Percentiles rank a stretch among this genome's conserved stretches.
These are phyloP conservation scores for Pyrenula aspistea DNA, from an alignment of 495 filamentous ascomycete species.

Conservation along the genomic window DNA sequence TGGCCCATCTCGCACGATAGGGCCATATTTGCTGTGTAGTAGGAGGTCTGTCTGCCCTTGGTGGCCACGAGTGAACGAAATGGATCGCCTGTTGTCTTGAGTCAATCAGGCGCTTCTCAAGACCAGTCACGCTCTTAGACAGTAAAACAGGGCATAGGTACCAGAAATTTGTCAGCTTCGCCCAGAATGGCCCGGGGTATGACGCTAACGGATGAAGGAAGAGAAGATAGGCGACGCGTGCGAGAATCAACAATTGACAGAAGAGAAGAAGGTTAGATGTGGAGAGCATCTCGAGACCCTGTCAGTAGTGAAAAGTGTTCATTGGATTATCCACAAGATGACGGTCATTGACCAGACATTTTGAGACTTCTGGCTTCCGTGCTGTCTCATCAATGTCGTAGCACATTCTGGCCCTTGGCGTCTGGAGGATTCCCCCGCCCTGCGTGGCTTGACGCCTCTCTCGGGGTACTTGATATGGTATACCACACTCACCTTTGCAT, in stretches of 20 bases:
- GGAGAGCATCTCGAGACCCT: not conserved
- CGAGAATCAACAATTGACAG: not conserved
- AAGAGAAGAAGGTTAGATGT: not conserved
- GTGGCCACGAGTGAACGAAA: constrained; percentile 4
- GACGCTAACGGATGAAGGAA: constrained; percentile 15
- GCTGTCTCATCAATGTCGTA: too few relatives aligned
- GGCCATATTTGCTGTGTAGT: constrained; percentile 39
- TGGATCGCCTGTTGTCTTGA: not conserved
- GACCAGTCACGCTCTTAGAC: not conserved
- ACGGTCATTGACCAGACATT: too few relatives aligned
- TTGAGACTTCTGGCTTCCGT: too few relatives aligned
- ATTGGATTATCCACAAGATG: too few relatives aligned
- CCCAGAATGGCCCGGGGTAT: constrained; percentile 52
- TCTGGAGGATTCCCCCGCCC: too few relatives aligned
- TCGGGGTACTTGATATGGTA: too few relatives aligned
- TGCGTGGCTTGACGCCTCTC: too few relatives aligned
- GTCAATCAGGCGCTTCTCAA: too few relatives aligned
- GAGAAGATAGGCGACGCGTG: constrained; percentile 9
- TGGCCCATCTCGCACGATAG: constrained; percentile 44
- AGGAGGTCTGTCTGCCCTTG: constrained; percentile 9
- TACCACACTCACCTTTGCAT: too few relatives aligned
- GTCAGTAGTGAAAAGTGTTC: not conserved
- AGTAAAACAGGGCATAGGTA: constrained; percentile 3
- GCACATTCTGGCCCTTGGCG: too few relatives aligned
- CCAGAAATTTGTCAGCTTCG: constrained; percentile 51